Evolutionary conservation across 495 filamentous ascomycete species (phyloP).

Genomic region (Neurospora sp.): DNA sequence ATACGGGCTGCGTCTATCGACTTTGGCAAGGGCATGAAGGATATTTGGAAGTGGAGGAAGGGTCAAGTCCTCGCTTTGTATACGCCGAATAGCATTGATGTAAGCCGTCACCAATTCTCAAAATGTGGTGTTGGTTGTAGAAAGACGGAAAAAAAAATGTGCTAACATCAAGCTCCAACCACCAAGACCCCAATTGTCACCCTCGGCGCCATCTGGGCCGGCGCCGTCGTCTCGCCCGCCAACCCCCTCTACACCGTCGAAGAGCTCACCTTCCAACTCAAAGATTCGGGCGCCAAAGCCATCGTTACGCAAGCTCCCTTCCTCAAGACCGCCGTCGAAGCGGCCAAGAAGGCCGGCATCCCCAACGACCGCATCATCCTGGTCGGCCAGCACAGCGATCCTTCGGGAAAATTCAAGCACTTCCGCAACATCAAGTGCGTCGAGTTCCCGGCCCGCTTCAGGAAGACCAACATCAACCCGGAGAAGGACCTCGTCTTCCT

Average conservation of each 20-base stretch:
- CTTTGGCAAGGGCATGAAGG: slow-evolving; percentile 71
- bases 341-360: slow-evolving; percentile 59
- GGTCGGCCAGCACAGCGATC: slow-evolving; percentile 63
- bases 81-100: slow-evolving; percentile 58
- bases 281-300: slow-evolving; percentile 66
- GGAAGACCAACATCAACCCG: slow-evolving; percentile 33
- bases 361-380: slow-evolving; percentile 58
- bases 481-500: slow-evolving; percentile 55
- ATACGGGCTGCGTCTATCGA: slow-evolving; percentile 52
- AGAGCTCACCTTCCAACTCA: slow-evolving; percentile 81
- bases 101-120: neutral
- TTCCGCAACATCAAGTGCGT: slow-evolving; percentile 61
- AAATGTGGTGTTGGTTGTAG: too few species aligned
- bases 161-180: neutral
- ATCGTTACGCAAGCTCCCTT: slow-evolving; percentile 58
- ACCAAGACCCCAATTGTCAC: slow-evolving; percentile 53
- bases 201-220: slow-evolving; percentile 78
- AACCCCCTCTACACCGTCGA: slow-evolving; percentile 82
- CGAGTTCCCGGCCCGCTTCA: slow-evolving; percentile 27
- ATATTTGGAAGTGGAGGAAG: slow-evolving; percentile 63
- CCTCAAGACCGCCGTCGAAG: slow-evolving; percentile 51
- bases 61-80: slow-evolving; percentile 65
- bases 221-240: slow-evolving; percentile 68
- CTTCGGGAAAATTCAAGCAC: slow-evolving; percentile 52
- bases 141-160: neutral